phyloP scores from a whole-genome alignment of 2,329 filamentous ascomycete genomes.

The Dactylellina haptotyla region DNA sequence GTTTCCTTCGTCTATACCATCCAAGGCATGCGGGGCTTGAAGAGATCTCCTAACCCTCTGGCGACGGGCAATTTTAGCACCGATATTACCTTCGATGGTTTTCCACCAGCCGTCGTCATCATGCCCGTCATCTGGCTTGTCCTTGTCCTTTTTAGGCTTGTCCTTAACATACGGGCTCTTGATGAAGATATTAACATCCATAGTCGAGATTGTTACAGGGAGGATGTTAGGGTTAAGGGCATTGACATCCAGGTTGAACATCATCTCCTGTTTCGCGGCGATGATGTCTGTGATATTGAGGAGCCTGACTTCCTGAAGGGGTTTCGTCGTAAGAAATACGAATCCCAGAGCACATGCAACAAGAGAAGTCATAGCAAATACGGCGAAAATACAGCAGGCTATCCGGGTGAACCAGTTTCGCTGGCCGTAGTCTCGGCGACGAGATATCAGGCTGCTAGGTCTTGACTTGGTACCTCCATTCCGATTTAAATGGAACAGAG shows the following conservation, averaged over 20 bases:
- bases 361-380: slow-evolving; percentile 80
- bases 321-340: slow-evolving; percentile 89
- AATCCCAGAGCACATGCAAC: slow-evolving; percentile 87
- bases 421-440: slow-evolving; percentile 77
- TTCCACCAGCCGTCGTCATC: slow-evolving; percentile 41
- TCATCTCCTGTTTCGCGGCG: slow-evolving; percentile 91
- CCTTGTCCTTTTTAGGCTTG: slow-evolving; percentile 56
- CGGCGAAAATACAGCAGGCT: slow-evolving; percentile 87
- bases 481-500: slow-evolving; percentile 75
- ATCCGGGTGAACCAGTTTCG: slow-evolving; percentile 75
- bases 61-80: slow-evolving; percentile 19
- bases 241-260: slow-evolving; percentile 87
- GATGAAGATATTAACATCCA: slow-evolving; percentile 92
- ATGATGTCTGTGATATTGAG: slow-evolving; percentile 87
- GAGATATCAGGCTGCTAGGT: slow-evolving; percentile 63
- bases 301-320: slow-evolving; percentile 80
- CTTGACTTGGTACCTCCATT: slow-evolving; percentile 58
- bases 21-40: slow-evolving; percentile 45
- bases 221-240: slow-evolving; percentile 95
- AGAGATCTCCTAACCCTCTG: not conserved
- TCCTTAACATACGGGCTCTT: slow-evolving; percentile 88
- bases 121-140: slow-evolving; percentile 36
- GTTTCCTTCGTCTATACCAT: slow-evolving; percentile 60
- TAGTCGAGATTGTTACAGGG: slow-evolving; percentile 82
- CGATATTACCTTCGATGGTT: slow-evolving; percentile 12